phyloP scores from a whole-genome alignment of 2,329 filamentous ascomycete genomes.

The Arthrinium phaeospermum region DNA sequence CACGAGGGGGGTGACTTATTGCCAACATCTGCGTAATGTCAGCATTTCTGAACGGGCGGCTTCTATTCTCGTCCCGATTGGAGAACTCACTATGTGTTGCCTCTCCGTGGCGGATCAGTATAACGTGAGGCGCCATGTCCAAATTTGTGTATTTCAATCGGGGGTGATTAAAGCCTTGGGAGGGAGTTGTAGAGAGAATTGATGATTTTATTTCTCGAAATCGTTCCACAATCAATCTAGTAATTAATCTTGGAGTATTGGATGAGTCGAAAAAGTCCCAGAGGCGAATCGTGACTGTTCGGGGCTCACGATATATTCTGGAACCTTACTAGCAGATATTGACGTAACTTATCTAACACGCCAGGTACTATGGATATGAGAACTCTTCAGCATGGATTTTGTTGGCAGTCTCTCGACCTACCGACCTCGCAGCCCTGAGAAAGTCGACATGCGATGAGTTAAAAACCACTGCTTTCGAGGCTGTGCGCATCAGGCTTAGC shows the following conservation, averaged over 20 bases:
- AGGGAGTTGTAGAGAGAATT: neutral
- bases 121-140: slow-evolving; percentile 46
- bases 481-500: slow-evolving; percentile 2
- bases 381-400: neutral
- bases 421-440: slow-evolving; percentile 4
- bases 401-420: neutral
- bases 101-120: slow-evolving; percentile 49
- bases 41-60: slow-evolving; percentile 23
- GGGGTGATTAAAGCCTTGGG: neutral
- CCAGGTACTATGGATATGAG: slow-evolving; percentile 1
- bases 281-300: neutral
- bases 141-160: neutral
- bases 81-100: slow-evolving; percentile 45
- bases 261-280: neutral
- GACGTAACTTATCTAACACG: neutral
- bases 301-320: neutral
- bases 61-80: neutral
- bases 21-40: slow-evolving; percentile 33
- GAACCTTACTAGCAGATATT: neutral
- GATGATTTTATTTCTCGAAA: neutral
- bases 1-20: slow-evolving; percentile 33
- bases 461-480: neutral
- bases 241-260: neutral
- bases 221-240: slow-evolving; percentile 12
- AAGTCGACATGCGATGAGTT: slow-evolving; percentile 11